These are phyloP conservation scores for Nakazawaea peltata DNA, from an alignment of 805 yeast species.

Conservation along the genomic window DNA sequence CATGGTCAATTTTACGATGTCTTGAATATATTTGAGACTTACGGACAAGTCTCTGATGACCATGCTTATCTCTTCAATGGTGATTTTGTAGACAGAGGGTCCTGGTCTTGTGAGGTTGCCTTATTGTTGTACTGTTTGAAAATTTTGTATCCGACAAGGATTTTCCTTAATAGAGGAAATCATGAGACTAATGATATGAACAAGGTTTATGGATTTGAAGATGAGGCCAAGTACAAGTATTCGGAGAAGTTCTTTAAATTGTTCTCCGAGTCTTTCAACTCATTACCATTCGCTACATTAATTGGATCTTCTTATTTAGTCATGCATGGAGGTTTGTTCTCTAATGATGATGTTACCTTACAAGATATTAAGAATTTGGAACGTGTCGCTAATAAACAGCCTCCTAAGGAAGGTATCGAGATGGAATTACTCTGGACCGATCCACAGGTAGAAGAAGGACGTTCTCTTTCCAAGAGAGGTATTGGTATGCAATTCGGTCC, in stretches of 20 bases:
- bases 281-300: slow-evolving; percentile 78
- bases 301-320: slow-evolving; percentile 74
- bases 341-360: slow-evolving; percentile 62
- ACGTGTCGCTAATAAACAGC: slow-evolving; percentile 63
- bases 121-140: slow-evolving; percentile 70
- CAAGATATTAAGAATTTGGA: slow-evolving; percentile 68
- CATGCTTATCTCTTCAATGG: slow-evolving; percentile 90
- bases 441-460: slow-evolving; percentile 74
- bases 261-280: slow-evolving; percentile 79
- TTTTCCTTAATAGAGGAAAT: slow-evolving; percentile 86
- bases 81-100: slow-evolving; percentile 96
- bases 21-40: slow-evolving; percentile 64
- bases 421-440: slow-evolving; percentile 98
- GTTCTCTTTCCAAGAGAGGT: slow-evolving; percentile 88
- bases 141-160: slow-evolving; percentile 58
- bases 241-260: slow-evolving; percentile 71
- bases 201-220: slow-evolving; percentile 92
- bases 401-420: slow-evolving; percentile 85
- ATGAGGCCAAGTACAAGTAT: slow-evolving; percentile 90
- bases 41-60: slow-evolving; percentile 57
- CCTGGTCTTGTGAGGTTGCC: slow-evolving; percentile 98
- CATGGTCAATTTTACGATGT: slow-evolving; percentile 96
- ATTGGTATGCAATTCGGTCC: slow-evolving; percentile 97
- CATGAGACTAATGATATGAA: slow-evolving; percentile 98
- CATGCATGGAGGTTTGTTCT: slow-evolving; percentile 94